These are phyloP conservation scores for Sporormia fimetaria DNA, from an alignment of 495 filamentous ascomycete species.

Conservation along the genomic window DNA sequence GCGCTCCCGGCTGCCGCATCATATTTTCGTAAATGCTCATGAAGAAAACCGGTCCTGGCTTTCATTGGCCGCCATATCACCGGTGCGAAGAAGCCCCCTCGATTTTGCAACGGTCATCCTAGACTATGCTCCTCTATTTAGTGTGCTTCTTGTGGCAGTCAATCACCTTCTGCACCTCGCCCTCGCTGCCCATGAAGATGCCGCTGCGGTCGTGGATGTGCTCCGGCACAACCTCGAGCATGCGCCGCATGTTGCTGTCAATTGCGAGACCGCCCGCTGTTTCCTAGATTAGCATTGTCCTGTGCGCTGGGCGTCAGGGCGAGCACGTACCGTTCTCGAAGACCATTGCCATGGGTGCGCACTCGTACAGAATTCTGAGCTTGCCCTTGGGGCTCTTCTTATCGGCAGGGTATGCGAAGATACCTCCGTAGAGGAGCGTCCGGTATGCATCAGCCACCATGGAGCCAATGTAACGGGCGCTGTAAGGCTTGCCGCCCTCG, in stretches of 20 bases:
- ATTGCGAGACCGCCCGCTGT: conserved; percentile 89
- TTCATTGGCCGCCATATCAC: too few species aligned
- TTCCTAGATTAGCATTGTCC: conserved; percentile 26
- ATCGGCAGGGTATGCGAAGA: conserved; percentile 95
- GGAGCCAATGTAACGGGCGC: conserved; percentile 83
- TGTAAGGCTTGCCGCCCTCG: conserved; percentile 78
- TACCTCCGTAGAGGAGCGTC: conserved; percentile 86
- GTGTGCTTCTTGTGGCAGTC: conserved; percentile 45
- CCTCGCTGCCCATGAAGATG: conserved; percentile 89
- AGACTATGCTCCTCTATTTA: conserved; percentile 6
- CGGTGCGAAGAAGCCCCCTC: too few species aligned
- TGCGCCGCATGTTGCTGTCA: conserved; percentile 75
- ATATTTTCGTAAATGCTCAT: too few species aligned
- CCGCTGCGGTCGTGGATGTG: conserved; percentile 92
- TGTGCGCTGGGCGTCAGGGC: neutral
- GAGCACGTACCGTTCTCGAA: conserved; percentile 80
- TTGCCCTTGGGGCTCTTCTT: conserved; percentile 98
- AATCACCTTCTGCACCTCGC: conserved; percentile 94
- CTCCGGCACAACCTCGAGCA: conserved; percentile 82
- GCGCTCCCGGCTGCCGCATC: too few species aligned
- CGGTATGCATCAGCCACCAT: conserved; percentile 99
- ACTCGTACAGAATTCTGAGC: conserved; percentile 94
- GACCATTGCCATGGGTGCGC: conserved; percentile 97
- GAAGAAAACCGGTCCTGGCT: too few species aligned
- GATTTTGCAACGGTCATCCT: too few species aligned